Evolutionary conservation across 2,329 filamentous ascomycete genomes (phyloP).

Genomic region (Pseudogymnoascus sp.): DNA sequence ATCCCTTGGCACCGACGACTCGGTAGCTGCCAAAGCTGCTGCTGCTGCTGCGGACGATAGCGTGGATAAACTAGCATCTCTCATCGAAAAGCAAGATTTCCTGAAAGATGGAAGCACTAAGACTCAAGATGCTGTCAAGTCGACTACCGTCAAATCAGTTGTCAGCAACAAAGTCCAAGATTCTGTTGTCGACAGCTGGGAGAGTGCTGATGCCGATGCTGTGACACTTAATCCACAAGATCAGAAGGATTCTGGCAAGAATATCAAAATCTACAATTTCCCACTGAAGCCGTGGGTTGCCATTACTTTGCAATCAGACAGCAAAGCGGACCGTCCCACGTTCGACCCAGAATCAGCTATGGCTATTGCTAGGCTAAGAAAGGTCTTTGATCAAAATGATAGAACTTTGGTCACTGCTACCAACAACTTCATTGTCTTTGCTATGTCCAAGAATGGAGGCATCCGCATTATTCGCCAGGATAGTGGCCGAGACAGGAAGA

Average conservation of each 20-base stretch:
- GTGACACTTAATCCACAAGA: constrained; percentile 38
- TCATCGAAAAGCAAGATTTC: constrained; percentile 41
- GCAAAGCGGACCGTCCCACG: constrained; percentile 46
- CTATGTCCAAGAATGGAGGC: constrained; percentile 85
- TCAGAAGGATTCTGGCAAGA: constrained; percentile 55
- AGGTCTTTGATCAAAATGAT: constrained; percentile 96
- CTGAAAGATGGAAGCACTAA: constrained; percentile 44
- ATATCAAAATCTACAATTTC: constrained; percentile 84
- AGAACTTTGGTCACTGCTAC: constrained; percentile 86
- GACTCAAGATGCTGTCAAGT: constrained; percentile 37
- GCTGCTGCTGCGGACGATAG: constrained; percentile 40
- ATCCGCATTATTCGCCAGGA: constrained; percentile 91
- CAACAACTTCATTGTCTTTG: constrained; percentile 86
- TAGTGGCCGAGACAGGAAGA: constrained; percentile 81
- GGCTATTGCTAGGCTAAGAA: constrained; percentile 90
- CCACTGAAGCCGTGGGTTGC: constrained; percentile 91
- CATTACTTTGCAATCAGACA: constrained; percentile 60
- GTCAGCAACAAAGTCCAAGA: constrained; percentile 46
- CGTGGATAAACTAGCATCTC: constrained; percentile 40
- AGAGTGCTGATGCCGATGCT: constrained; percentile 71
- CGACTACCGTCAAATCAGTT: constrained; percentile 43
- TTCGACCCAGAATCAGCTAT: constrained; percentile 67
- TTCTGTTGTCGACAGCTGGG: constrained; percentile 76
- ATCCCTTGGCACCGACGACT: background rate
- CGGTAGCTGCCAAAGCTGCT: constrained; percentile 38